Percentiles rank a stretch among this genome's conserved stretches.
phyloP scores from a whole-genome alignment of 2,329 filamentous ascomycete genomes.

The Cercospora citrullina region DNA sequence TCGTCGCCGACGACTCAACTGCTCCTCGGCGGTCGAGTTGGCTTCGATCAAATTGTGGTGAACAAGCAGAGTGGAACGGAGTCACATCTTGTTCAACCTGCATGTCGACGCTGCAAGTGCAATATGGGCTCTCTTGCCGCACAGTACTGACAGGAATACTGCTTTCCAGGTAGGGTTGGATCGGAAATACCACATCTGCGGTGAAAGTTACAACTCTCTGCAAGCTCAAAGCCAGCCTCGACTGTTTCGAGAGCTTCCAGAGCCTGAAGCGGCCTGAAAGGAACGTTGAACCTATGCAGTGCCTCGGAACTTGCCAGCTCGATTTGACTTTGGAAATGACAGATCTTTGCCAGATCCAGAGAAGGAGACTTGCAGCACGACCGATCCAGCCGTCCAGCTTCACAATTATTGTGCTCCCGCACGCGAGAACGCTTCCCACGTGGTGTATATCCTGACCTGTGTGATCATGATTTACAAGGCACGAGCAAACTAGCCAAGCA shows the following conservation, averaged over 20 bases:
- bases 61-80: neutral
- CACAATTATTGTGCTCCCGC: neutral
- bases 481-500: neutral
- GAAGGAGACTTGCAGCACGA: neutral
- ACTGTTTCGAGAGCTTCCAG: neutral
- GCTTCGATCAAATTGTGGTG: neutral
- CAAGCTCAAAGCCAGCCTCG: neutral
- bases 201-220: neutral
- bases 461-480: no score
- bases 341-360: slow-evolving; percentile 2
- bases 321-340: neutral
- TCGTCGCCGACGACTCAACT: neutral
- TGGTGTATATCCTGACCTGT: neutral
- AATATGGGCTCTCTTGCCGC: neutral
- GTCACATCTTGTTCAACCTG: neutral
- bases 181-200: neutral
- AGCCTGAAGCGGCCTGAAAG: neutral
- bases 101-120: neutral
- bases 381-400: neutral
- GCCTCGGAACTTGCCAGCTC: neutral
- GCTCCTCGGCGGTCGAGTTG: neutral
- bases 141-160: neutral
- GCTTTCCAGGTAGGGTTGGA: neutral
- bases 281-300: neutral
- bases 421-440: neutral